Conservation (phyloP, 768 basidiomycete genomes). For the Boletus tylopilopsis region DNA sequence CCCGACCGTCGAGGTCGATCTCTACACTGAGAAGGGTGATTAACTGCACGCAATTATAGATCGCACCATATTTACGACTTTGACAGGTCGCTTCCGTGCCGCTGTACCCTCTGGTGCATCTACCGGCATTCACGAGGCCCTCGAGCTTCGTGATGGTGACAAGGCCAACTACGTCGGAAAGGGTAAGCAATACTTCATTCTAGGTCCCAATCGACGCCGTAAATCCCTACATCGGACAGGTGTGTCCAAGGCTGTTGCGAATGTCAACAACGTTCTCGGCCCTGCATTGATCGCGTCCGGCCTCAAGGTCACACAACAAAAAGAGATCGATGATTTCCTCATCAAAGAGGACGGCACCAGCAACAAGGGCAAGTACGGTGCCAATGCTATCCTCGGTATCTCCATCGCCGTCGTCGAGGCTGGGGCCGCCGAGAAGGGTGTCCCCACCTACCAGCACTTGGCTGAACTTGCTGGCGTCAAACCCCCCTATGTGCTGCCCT, state of each 20-base stretch:
- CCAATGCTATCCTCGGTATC: slow-evolving; percentile 98
- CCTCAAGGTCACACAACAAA: slow-evolving; percentile 84
- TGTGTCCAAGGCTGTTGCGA: slow-evolving; percentile 88
- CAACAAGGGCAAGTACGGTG: slow-evolving; percentile 99
- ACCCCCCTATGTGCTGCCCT: slow-evolving; percentile 88
- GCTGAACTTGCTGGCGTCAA: slow-evolving; percentile 95
- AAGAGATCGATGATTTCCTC: slow-evolving; percentile 95
- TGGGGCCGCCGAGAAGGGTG: slow-evolving; percentile 89
- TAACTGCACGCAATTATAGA: slow-evolving; percentile 3
- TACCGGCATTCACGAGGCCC: slow-evolving; percentile 96
- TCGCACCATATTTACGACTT: slow-evolving; percentile 11
- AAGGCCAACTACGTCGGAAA: slow-evolving; percentile 93
- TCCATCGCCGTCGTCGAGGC: slow-evolving; percentile 95
- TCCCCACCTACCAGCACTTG: slow-evolving; percentile 95
- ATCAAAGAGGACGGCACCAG: slow-evolving; percentile 96
- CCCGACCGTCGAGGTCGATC: slow-evolving; percentile 93
- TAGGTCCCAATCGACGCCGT: neutral
- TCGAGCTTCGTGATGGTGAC: slow-evolving; percentile 97
- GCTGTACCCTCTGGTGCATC: slow-evolving; percentile 98
- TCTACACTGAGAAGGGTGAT: slow-evolving; percentile 82
- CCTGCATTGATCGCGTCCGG: slow-evolving; percentile 83
- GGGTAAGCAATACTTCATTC: slow-evolving; percentile 48
- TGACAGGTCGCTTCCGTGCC: slow-evolving; percentile 83
- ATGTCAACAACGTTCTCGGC: slow-evolving; percentile 90
- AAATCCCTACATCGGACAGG: slow-evolving; percentile 43